Conservation (phyloP, 1,284 basidiomycete species). For the Rhodotorula glutinis region DNA sequence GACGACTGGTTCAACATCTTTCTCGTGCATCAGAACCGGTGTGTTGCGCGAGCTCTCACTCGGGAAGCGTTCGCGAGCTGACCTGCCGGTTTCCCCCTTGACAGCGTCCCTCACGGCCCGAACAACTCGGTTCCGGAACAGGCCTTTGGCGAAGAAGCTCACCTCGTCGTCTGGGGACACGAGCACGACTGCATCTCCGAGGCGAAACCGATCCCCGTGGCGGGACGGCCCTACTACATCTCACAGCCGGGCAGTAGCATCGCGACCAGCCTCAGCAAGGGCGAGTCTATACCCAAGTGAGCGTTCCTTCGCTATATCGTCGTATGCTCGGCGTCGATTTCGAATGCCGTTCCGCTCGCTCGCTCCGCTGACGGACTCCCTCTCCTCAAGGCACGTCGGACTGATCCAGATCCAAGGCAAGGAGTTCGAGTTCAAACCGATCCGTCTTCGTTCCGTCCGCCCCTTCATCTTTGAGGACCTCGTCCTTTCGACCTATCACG, state of each 20-base stretch:
- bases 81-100: background rate
- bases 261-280: slow-evolving; percentile 86
- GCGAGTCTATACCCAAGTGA: slow-evolving; percentile 83
- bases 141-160: slow-evolving; percentile 92
- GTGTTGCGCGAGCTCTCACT: slow-evolving; percentile 38
- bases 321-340: too few species aligned
- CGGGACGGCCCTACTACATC: slow-evolving; percentile 86
- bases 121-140: slow-evolving; percentile 91
- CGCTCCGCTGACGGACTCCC: too few species aligned
- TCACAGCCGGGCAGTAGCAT: slow-evolving; percentile 93
- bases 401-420: slow-evolving; percentile 79
- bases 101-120: slow-evolving; percentile 85
- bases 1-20: slow-evolving; percentile 88
- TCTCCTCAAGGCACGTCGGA: slow-evolving; percentile 69
- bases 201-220: slow-evolving; percentile 82
- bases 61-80: background rate
- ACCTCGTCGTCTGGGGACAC: slow-evolving; percentile 96
- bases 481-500: slow-evolving; percentile 67
- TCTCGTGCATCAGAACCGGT: slow-evolving; percentile 94
- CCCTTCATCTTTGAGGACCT: slow-evolving; percentile 93
- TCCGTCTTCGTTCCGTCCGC: slow-evolving; percentile 83
- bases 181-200: slow-evolving; percentile 86
- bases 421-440: slow-evolving; percentile 77
- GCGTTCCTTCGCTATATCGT: slow-evolving; percentile 41
- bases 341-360: too few species aligned